A percentile compares a stretch with the other conserved stretches of the same genome.
Evolutionary conservation across 441 rosid genomes (phyloP).

Genomic region (Arabidopsis lyrata): DNA sequence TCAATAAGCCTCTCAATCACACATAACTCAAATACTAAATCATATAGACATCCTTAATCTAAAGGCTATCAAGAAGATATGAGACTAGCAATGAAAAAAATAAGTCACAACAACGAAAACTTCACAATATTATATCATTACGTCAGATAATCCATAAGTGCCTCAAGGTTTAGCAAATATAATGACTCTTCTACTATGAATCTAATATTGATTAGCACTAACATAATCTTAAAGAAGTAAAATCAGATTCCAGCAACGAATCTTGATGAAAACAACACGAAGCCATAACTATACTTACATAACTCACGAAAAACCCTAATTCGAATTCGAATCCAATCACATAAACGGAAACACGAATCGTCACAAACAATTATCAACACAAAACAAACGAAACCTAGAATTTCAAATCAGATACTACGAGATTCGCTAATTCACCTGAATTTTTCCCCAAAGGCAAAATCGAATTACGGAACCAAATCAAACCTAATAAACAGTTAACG

Average conservation of each 20-base stretch:
- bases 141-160: not conserved
- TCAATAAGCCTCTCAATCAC: slow-evolving; percentile 18
- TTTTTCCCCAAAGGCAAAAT: not conserved
- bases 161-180: not conserved
- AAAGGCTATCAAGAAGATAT: not conserved
- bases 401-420: slow-evolving; percentile 30
- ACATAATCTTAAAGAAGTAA: not conserved
- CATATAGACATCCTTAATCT: not conserved
- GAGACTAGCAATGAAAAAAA: not conserved
- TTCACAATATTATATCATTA: not conserved
- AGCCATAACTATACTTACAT: slow-evolving; percentile 12
- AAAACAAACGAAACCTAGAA: slow-evolving; percentile 26
- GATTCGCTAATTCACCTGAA: slow-evolving; percentile 30
- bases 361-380: slow-evolving; percentile 2
- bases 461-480: slow-evolving; percentile 23
- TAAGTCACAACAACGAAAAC: not conserved
- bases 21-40: not conserved
- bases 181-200: not conserved
- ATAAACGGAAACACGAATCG: slow-evolving; percentile 16
- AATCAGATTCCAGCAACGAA: not conserved
- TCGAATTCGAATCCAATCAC: slow-evolving; percentile 5
- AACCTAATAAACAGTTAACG: slow-evolving; percentile 14
- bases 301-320: slow-evolving; percentile 43
- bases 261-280: slow-evolving; percentile 4
- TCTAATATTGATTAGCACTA: slow-evolving; percentile 6